These are phyloP conservation scores for Fusarium acutatum DNA, from an alignment of 2,329 filamentous ascomycete species.

Conservation along the genomic window DNA sequence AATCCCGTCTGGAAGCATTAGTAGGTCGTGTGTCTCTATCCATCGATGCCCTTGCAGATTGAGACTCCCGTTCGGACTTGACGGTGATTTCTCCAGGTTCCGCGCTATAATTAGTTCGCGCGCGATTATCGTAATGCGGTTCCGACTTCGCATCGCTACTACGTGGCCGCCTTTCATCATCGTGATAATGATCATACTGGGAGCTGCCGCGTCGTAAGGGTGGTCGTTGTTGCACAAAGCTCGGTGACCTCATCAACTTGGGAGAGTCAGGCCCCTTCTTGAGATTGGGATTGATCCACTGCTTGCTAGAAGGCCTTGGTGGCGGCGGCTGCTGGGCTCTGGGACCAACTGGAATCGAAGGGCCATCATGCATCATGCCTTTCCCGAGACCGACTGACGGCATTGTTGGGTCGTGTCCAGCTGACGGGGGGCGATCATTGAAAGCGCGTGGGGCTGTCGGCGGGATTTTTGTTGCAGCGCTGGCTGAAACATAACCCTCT, in stretches of 20 bases:
- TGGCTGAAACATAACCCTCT: conserved; percentile 44
- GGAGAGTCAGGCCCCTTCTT: conserved; percentile 63
- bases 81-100: conserved; percentile 58
- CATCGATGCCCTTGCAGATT: conserved; percentile 42
- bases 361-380: conserved; percentile 51
- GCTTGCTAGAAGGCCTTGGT: conserved; percentile 63
- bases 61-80: conserved; percentile 52
- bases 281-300: conserved; percentile 66
- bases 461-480: conserved; percentile 56
- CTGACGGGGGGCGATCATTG: conserved; percentile 58
- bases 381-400: conserved; percentile 56
- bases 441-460: conserved; percentile 64
- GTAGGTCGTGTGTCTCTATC: conserved; percentile 33
- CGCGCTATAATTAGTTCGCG: conserved; percentile 53
- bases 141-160: conserved; percentile 64
- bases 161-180: conserved; percentile 56
- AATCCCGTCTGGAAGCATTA: conserved; percentile 26
- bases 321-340: conserved; percentile 58
- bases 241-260: conserved; percentile 60
- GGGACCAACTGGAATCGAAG: conserved; percentile 62
- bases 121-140: conserved; percentile 48
- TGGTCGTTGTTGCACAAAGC: conserved; percentile 55
- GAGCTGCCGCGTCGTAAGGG: conserved; percentile 49
- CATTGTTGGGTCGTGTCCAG: conserved; percentile 48
- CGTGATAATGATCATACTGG: conserved; percentile 50